These are phyloP conservation scores for Mentha longifolia DNA, from an alignment of 257 asterid genomes.

Conservation along the genomic window DNA sequence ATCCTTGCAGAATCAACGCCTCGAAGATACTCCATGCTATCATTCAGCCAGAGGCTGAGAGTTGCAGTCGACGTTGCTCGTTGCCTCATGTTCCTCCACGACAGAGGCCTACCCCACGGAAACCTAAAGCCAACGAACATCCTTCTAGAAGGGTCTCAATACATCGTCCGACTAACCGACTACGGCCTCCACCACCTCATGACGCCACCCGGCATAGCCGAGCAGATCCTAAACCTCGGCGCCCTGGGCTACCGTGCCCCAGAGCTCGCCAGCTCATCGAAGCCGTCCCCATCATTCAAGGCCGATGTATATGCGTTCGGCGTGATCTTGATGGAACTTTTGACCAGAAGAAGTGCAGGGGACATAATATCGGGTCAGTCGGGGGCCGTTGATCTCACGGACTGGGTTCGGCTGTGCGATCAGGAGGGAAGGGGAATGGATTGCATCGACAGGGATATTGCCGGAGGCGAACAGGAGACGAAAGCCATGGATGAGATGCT, in stretches of 20 bases:
- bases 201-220: constrained; percentile 88
- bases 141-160: constrained; percentile 63
- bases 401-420: constrained; percentile 89
- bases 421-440: constrained; percentile 91
- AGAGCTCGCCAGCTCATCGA: constrained; percentile 71
- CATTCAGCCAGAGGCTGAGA: constrained; percentile 78
- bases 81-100: constrained; percentile 77
- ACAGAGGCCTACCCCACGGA: constrained; percentile 87
- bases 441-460: constrained; percentile 85
- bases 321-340: constrained; percentile 88
- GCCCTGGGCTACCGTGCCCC: constrained; percentile 96
- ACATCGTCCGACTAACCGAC: constrained; percentile 68
- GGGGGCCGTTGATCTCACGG: constrained; percentile 95
- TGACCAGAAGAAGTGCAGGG: constrained; percentile 96
- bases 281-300: constrained; percentile 74
- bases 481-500: constrained; percentile 87
- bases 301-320: constrained; percentile 97
- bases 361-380: constrained; percentile 93
- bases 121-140: constrained; percentile 94
- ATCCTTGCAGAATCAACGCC: constrained; percentile 83
- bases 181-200: constrained; percentile 94
- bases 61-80: constrained; percentile 83
- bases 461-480: constrained; percentile 76
- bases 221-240: constrained; percentile 86
- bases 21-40: constrained; percentile 76